phyloP scores from a whole-genome alignment of 176 grass and related monocot genomes.

The Aegilops bicornis region DNA sequence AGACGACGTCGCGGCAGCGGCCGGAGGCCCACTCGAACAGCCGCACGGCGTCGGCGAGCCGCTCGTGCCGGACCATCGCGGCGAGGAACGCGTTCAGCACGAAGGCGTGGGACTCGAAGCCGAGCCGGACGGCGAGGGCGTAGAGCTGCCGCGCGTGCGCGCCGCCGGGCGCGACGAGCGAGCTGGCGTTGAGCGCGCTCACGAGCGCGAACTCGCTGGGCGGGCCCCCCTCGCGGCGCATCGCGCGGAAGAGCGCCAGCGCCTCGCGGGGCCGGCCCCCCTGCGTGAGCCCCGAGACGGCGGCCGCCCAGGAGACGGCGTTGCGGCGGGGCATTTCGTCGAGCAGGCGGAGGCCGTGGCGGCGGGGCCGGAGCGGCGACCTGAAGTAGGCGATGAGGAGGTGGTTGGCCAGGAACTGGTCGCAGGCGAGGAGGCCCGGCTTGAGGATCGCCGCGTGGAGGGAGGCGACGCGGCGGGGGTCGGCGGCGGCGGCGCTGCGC shows the following conservation, averaged over 20 bases:
- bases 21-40: conserved; percentile 26
- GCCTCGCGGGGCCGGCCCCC: conserved; percentile 30
- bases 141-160: conserved; percentile 36
- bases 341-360: conserved; percentile 49
- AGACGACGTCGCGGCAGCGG: conserved; percentile 35
- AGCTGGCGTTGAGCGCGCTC: conserved; percentile 57
- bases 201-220: conserved; percentile 68
- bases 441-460: conserved; percentile 55
- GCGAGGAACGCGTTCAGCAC: conserved; percentile 61
- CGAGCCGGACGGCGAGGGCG: conserved; percentile 38
- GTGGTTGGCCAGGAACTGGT: conserved; percentile 59
- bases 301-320: conserved; percentile 51
- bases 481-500: conserved; percentile 28
- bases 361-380: neutral
- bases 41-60: conserved; percentile 29
- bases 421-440: conserved; percentile 27
- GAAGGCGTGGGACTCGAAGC: conserved; percentile 57
- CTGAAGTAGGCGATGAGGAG: conserved; percentile 64
- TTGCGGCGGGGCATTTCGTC: conserved; percentile 63
- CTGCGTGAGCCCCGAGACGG: conserved; percentile 51
- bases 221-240: conserved; percentile 36
- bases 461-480: conserved; percentile 25
- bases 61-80: conserved; percentile 41
- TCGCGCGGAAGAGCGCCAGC: conserved; percentile 41
- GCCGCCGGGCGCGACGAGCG: conserved; percentile 4